Evolutionary conservation across 1,284 basidiomycete genomes (phyloP).

Genomic region (Leccinum variabile): DNA sequence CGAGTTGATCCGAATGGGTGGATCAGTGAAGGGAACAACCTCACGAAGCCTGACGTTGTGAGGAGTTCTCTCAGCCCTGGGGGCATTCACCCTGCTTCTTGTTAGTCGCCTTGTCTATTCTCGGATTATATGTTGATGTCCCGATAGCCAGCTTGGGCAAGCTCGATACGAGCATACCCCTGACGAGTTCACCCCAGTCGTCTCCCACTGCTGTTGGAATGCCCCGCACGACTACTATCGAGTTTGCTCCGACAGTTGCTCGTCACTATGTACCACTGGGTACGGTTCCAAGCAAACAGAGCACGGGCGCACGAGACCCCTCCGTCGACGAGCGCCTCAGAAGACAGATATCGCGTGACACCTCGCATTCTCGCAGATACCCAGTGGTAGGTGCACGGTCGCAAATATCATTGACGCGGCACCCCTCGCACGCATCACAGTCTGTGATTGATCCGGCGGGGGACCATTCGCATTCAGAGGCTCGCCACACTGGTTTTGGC

Average conservation of each 20-base stretch:
- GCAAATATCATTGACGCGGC: slow-evolving; percentile 16
- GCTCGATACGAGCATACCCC: slow-evolving; percentile 38
- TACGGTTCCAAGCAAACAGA: slow-evolving; percentile 5
- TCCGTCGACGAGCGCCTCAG: slow-evolving; percentile 8
- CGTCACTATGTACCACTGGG: slow-evolving; percentile 24
- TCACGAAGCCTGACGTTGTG: slow-evolving; percentile 16
- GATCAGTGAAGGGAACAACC: slow-evolving; percentile 48
- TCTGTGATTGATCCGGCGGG: slow-evolving; percentile 26
- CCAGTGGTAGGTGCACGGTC: slow-evolving; percentile 11
- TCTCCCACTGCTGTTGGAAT: slow-evolving; percentile 23
- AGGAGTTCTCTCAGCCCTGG: slow-evolving; percentile 41
- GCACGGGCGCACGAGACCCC: slow-evolving; percentile 1
- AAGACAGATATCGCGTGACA: slow-evolving; percentile 9
- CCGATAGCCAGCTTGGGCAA: slow-evolving; percentile 27
- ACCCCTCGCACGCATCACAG: slow-evolving; percentile 17
- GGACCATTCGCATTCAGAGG: slow-evolving; percentile 19
- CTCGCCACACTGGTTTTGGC: slow-evolving; percentile 63
- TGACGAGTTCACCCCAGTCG: slow-evolving; percentile 3
- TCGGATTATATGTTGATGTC: slow-evolving; percentile 3
- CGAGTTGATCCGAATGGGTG: slow-evolving; percentile 83
- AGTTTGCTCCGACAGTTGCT: slow-evolving; percentile 40
- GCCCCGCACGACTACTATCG: slow-evolving; percentile 56
- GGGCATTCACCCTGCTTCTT: background rate
- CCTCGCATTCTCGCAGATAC: slow-evolving; percentile 18
- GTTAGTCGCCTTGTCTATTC: slow-evolving; percentile 14